Percentiles rank a stretch among this genome's conserved stretches.
These are phyloP conservation scores for Diplodia intermedia DNA, from an alignment of 2,329 filamentous ascomycete genomes.

Conservation along the genomic window DNA sequence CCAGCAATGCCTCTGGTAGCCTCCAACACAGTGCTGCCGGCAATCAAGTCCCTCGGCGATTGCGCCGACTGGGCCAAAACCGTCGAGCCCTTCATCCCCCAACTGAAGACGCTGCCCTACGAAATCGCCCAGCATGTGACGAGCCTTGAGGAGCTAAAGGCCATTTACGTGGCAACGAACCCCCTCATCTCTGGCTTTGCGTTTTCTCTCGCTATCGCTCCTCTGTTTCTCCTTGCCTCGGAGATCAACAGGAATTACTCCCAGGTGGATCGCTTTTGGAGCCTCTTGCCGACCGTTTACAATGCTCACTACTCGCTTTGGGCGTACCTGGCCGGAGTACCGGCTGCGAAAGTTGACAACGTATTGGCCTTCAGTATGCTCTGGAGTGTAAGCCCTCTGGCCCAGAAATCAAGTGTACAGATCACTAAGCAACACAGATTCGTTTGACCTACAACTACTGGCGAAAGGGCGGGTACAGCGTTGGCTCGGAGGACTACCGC, in stretches of 20 bases:
- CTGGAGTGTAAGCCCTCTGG: constrained; percentile 73
- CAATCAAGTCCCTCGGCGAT: constrained; percentile 72
- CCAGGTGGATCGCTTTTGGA: constrained; percentile 95
- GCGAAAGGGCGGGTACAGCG: constrained; percentile 87
- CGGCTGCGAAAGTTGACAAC: constrained; percentile 74
- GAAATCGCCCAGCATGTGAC: constrained; percentile 62
- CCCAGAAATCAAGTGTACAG: too few relatives aligned
- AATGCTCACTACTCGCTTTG: constrained; percentile 84
- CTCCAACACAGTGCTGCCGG: constrained; percentile 68
- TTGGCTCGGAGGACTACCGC: constrained; percentile 94
- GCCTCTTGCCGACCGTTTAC: constrained; percentile 84
- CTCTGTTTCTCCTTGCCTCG: constrained; percentile 74
- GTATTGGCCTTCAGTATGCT: constrained; percentile 72
- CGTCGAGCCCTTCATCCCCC: constrained; percentile 78
- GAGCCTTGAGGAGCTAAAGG: constrained; percentile 67
- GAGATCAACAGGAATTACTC: constrained; percentile 94
- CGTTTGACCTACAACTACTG: constrained; percentile 97
- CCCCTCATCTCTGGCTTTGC: constrained; percentile 79
- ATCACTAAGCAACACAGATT: constrained; percentile 54
- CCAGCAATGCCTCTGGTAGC: constrained; percentile 19
- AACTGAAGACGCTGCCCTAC: constrained; percentile 57
- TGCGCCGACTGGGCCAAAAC: constrained; percentile 78
- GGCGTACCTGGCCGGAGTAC: constrained; percentile 75
- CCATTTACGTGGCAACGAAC: constrained; percentile 84
- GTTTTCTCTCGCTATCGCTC: constrained; percentile 73